These are phyloP conservation scores for Ochetophila trinervis DNA, from an alignment of 306 rosid species.

Conservation along the genomic window DNA sequence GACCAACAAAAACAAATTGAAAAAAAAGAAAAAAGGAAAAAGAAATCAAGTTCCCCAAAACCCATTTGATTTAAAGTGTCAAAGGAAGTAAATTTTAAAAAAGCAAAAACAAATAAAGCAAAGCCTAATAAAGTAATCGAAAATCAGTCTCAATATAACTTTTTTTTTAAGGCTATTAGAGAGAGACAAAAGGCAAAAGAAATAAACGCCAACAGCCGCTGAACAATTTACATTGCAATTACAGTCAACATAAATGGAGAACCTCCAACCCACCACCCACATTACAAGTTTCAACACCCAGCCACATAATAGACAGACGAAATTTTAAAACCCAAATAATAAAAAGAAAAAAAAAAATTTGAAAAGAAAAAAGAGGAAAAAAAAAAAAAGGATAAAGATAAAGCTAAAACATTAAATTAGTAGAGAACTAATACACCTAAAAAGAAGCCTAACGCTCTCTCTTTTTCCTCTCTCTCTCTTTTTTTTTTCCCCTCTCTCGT, in stretches of 20 bases:
- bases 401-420: not conserved
- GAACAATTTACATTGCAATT: constrained; percentile 38
- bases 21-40: too few relatives aligned
- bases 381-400: constrained; percentile 6
- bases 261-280: constrained; percentile 6
- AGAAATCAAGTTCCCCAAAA: too few relatives aligned
- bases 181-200: constrained; percentile 9
- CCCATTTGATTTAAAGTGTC: too few relatives aligned
- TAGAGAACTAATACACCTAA: not conserved
- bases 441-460: not conserved
- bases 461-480: constrained; percentile 13
- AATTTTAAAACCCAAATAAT: not conserved
- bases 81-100: not conserved
- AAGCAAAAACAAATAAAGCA: not conserved
- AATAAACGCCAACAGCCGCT: constrained; percentile 32
- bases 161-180: not conserved
- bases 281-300: constrained; percentile 8
- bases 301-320: constrained; percentile 13
- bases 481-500: constrained; percentile 11
- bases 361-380: not conserved
- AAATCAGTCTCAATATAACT: constrained; percentile 9
- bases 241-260: constrained; percentile 18
- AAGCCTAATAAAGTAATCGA: not conserved
- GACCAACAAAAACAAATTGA: too few relatives aligned
- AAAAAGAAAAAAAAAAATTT: not conserved